Conservation (phyloP, 2,329 filamentous ascomycete species). For the Botrytis byssoidea region DNA sequence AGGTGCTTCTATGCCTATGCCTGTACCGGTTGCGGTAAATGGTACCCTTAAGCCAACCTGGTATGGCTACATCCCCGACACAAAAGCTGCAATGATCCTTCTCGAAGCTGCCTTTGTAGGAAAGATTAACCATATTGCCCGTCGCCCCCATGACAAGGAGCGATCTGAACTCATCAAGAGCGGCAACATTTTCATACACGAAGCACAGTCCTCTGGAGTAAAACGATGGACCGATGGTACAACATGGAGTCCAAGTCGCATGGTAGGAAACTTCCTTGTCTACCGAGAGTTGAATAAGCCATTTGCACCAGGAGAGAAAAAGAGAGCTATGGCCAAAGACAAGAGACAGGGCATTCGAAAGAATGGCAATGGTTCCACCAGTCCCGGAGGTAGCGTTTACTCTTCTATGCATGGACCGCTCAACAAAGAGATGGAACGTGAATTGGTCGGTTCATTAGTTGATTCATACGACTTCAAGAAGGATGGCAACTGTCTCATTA, state of each 20-base stretch:
- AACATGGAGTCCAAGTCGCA: conserved; percentile 88
- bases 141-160: conserved; percentile 84
- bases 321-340: conserved; percentile 72
- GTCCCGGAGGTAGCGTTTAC: conserved; percentile 22
- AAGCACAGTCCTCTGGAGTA: conserved; percentile 86
- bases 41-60: conserved; percentile 32
- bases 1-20: conserved; percentile 1
- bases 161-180: conserved; percentile 74
- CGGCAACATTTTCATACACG: conserved; percentile 87
- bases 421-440: conserved; percentile 37
- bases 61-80: conserved; percentile 34
- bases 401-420: conserved; percentile 21
- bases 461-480: conserved; percentile 87
- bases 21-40: conserved; percentile 28
- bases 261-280: conserved; percentile 94
- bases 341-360: conserved; percentile 43
- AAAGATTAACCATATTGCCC: conserved; percentile 69
- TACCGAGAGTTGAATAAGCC: conserved; percentile 97
- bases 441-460: conserved; percentile 75
- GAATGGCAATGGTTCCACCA: conserved; percentile 24
- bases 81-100: conserved; percentile 65
- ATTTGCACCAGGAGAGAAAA: conserved; percentile 84
- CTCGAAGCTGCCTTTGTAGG: conserved; percentile 78
- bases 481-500: conserved; percentile 67
- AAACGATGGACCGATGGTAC: conserved; percentile 93